Evolutionary conservation across 2,329 filamentous ascomycete species (phyloP), one percentile per base, ranked within the genome.

Genomic region (Coleophoma cylindrospora): DNA sequence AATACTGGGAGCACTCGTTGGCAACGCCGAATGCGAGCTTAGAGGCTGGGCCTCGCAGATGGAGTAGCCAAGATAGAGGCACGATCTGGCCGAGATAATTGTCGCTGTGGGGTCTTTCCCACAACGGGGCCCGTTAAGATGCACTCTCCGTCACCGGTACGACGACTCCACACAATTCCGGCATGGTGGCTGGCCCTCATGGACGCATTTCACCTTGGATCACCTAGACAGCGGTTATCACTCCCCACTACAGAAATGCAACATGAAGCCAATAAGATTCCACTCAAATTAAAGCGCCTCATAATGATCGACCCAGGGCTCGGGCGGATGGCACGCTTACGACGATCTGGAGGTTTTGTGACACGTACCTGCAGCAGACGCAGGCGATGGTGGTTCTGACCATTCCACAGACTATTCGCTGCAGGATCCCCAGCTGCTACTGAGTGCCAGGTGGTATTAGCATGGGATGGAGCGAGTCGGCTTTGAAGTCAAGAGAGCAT

Each of bases 181-280:
- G 27, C 58, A 61, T 15, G 58, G 58, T 38, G 58, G 44, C n/a
- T 38, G 47, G 22, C 58, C 58, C 13, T 50, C 43, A 45, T 61
- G 52, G 9, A 58, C 49, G 44, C 58, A 61, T 54, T 59, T 59
- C 38, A 59, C 51, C 53, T 61, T 61, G 27, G 57, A 58, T 50
- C 52, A 49, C 44, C 58, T 61, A 22, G 4, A 21, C 11, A 38
- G 9, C 11, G 11, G 14, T 40, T 40, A 32, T 32, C 13, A 40
- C n/a, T n/a, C 21, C 3, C 17, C 32, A 38, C 4, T 14, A 38
- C 11, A 4, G 13, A 38, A 27, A 27, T n/a, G n/a, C n/a, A n/a
- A n/a, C n/a, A n/a, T n/a, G n/a, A n/a, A n/a, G n/a, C n/a, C n/a
- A n/a, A n/a, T n/a, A n/a, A n/a, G n/a, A n/a, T n/a, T n/a, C n/a